phyloP scores from a whole-genome alignment of 257 asterid genomes.

The Hygrophila difformis region DNA sequence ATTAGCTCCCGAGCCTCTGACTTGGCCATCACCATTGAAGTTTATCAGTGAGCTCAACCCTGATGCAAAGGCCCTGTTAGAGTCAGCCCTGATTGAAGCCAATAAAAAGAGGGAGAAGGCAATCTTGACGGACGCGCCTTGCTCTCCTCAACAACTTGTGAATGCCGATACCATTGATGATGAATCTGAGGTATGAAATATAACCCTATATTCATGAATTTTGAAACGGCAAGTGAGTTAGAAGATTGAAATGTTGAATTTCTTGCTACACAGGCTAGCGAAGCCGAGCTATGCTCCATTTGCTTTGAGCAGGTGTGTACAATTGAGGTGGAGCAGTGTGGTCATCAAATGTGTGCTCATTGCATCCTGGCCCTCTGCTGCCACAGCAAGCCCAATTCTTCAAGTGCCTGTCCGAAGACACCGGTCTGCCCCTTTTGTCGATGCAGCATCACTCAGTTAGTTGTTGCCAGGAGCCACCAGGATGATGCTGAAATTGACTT shows the following conservation, averaged over 20 bases:
- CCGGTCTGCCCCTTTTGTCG: constrained; percentile 83
- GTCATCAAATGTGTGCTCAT: constrained; percentile 85
- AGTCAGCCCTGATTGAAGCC: constrained; percentile 63
- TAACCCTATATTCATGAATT: not conserved
- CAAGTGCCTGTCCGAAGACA: constrained; percentile 23
- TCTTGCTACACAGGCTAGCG: constrained; percentile 37
- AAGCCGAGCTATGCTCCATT: constrained; percentile 59
- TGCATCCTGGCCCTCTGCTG: constrained; percentile 69
- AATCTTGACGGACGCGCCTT: constrained; percentile 37
- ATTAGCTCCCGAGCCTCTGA: constrained; percentile 71
- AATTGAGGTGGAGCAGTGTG: constrained; percentile 64
- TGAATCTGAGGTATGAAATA: constrained; percentile 51
- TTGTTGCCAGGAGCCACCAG: constrained; percentile 44
- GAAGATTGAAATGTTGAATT: not conserved
- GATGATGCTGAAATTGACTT: constrained; percentile 21
- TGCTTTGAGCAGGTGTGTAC: constrained; percentile 70
- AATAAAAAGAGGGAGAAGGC: constrained; percentile 57
- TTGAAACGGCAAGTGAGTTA: not conserved
- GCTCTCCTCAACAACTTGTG: constrained; percentile 5
- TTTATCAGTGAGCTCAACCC: constrained; percentile 64
- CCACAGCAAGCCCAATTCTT: constrained; percentile 46
- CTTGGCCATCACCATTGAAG: constrained; percentile 78
- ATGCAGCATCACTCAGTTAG: constrained; percentile 43
- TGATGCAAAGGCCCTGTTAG: constrained; percentile 58
- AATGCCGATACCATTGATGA: constrained; percentile 28